phyloP scores from a whole-genome alignment of 352 stramenopile species.

The Globisporangium yorkense region DNA sequence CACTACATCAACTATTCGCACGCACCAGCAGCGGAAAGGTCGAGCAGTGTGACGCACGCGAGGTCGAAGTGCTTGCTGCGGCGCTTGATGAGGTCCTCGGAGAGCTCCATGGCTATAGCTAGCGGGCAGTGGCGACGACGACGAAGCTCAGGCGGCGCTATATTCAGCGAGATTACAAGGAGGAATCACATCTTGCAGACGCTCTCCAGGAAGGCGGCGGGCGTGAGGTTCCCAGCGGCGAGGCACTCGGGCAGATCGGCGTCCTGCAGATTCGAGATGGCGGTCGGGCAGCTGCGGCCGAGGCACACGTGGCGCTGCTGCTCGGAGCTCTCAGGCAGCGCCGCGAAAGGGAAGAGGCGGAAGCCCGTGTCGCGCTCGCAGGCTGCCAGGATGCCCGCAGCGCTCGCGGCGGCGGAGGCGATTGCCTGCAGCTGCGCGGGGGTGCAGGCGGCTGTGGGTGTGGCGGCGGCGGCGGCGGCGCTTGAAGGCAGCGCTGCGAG shows the following conservation, averaged over 20 bases:
- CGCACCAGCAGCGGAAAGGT: constrained; percentile 41
- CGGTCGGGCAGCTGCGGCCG: constrained; percentile 25
- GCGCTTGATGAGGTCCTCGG: constrained; percentile 56
- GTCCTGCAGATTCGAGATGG: constrained; percentile 13
- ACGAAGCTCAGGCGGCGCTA: too few relatives aligned
- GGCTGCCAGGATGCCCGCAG: constrained; percentile 13
- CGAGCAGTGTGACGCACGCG: constrained; percentile 53
- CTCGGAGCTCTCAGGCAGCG: constrained; percentile 12
- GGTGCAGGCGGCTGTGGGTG: constrained; percentile 5
- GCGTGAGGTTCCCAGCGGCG: not conserved
- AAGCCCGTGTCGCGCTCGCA: constrained; percentile 29
- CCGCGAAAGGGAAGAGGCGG: constrained; percentile 22
- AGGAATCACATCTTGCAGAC: not conserved
- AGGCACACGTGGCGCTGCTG: constrained; percentile 24
- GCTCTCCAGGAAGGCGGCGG: not conserved
- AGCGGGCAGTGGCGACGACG: not conserved
- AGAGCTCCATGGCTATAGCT: constrained; percentile 44
- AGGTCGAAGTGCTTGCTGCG: constrained; percentile 75
- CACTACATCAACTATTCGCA: not conserved
- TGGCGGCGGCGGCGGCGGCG: not conserved
- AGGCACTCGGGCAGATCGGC: constrained; percentile 19
- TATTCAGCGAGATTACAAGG: not conserved
- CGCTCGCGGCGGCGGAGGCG: constrained; percentile 3
- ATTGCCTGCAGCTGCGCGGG: constrained; percentile 11
- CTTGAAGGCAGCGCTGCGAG: not conserved